Evolutionary conservation across 257 asterid species (phyloP).

Genomic region (Penstemon davidsonii): DNA sequence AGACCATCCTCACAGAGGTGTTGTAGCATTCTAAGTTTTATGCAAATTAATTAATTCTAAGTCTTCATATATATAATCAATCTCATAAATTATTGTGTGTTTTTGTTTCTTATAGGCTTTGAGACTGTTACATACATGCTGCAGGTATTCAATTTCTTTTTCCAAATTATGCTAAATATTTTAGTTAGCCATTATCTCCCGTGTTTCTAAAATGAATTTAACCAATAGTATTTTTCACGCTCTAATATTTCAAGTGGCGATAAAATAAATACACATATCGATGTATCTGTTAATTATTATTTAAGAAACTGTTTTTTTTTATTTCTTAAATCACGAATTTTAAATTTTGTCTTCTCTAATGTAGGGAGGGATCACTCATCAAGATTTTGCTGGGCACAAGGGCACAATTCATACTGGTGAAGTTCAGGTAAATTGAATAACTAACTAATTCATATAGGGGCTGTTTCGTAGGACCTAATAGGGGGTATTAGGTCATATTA

Average conservation of each 20-base stretch:
- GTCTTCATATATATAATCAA: background rate
- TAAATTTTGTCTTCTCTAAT: background rate
- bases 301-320: background rate
- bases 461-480: too few relatives aligned
- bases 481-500: too few relatives aligned
- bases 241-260: too few relatives aligned
- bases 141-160: conserved; percentile 41
- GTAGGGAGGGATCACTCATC: conserved; percentile 86
- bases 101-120: conserved; percentile 51
- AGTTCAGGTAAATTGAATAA: conserved; percentile 42
- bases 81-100: background rate
- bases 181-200: background rate
- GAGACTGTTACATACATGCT: conserved; percentile 92
- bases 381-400: conserved; percentile 90
- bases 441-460: too few relatives aligned
- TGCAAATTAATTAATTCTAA: too few relatives aligned
- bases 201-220: too few relatives aligned
- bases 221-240: too few relatives aligned
- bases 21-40: background rate
- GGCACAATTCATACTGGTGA: conserved; percentile 84
- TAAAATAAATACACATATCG: too few relatives aligned
- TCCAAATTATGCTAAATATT: background rate
- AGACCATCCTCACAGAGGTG: conserved; percentile 98
- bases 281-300: background rate
- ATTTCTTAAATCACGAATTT: background rate